These are phyloP conservation scores for Gossypium ekmanianum DNA, from an alignment of 345 rosid genomes.

Conservation along the genomic window DNA sequence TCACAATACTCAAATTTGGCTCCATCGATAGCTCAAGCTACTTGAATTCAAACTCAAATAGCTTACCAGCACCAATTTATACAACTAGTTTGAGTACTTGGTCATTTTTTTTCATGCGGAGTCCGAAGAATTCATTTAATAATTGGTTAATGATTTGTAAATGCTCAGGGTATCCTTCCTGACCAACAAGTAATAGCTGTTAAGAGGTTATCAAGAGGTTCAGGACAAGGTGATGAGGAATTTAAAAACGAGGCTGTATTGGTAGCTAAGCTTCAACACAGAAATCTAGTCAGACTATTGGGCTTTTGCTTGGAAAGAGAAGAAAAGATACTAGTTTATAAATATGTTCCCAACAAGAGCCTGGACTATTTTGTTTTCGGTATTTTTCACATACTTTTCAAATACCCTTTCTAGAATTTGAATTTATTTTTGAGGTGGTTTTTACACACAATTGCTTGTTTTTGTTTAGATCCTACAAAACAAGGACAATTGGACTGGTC, in stretches of 20 bases:
- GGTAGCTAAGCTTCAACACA: conserved; percentile 43
- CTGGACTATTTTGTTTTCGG: conserved; percentile 39
- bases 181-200: conserved; percentile 36
- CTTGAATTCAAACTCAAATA: no score
- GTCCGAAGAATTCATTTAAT: background rate
- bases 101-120: no score
- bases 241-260: conserved; percentile 41
- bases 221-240: conserved; percentile 38
- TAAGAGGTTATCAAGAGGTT: conserved; percentile 37
- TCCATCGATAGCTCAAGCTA: no score
- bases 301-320: conserved; percentile 35
- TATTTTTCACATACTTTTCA: conserved; percentile 2
- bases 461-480: conserved; percentile 30
- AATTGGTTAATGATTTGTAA: background rate
- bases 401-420: background rate
- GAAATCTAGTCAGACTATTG: conserved; percentile 40
- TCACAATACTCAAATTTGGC: no score
- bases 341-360: conserved; percentile 40
- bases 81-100: no score
- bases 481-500: conserved; percentile 46
- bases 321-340: conserved; percentile 42
- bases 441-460: background rate
- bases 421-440: no score
- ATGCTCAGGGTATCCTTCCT: conserved; percentile 35
- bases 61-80: no score